Evolutionary conservation across 805 yeast genomes (phyloP).

Genomic region (Teunomyces cretensis): DNA sequence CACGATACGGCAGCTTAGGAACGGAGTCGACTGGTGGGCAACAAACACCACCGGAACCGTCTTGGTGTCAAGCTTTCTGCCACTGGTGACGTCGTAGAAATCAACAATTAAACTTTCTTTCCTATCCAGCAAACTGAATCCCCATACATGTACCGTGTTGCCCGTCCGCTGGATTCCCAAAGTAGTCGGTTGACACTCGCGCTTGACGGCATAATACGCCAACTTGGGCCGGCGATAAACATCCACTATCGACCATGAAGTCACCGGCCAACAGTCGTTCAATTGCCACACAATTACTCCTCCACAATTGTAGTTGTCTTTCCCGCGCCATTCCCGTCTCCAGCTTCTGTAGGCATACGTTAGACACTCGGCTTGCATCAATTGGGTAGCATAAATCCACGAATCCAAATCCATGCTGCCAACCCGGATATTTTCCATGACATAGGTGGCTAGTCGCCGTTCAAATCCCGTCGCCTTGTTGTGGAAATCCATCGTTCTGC

Average conservation of each 20-base stretch:
- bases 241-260: conserved; percentile 52
- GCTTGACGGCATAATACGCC: conserved; percentile 47
- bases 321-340: conserved; percentile 46
- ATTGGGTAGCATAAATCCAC: conserved; percentile 53
- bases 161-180: conserved; percentile 34
- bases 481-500: conserved; percentile 44
- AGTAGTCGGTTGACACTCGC: conserved; percentile 36
- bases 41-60: neutral
- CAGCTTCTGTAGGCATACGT: conserved; percentile 47
- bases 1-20: neutral
- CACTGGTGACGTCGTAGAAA: conserved; percentile 30
- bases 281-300: conserved; percentile 57
- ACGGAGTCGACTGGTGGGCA: neutral
- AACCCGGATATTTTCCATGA: conserved; percentile 44
- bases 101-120: conserved; percentile 25
- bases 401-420: conserved; percentile 31
- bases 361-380: conserved; percentile 52
- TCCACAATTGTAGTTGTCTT: conserved; percentile 34
- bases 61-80: conserved; percentile 11
- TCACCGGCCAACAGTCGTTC: conserved; percentile 54
- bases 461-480: conserved; percentile 51
- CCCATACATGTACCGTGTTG: conserved; percentile 13
- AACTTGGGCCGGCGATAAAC: conserved; percentile 43
- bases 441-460: conserved; percentile 45
- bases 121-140: conserved; percentile 1